Evolutionary conservation across 192 early-diverging fungal species (phyloP), one percentile per base, ranked within the genome.

Genomic region (Haplosporangium gracile): DNA sequence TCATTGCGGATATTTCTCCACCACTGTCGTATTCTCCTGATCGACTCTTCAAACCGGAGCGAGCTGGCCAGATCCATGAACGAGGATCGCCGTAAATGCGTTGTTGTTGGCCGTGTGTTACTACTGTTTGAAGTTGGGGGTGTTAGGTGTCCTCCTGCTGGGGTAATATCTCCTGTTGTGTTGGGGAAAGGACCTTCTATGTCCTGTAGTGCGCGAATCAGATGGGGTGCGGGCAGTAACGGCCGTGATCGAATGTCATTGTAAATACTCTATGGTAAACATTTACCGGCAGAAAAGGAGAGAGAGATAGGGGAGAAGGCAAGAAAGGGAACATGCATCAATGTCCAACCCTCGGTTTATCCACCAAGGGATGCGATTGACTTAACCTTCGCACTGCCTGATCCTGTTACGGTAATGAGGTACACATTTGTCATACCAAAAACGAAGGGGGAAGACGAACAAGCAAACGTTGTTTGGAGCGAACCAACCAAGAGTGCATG

Each of bases 211-310:
- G 81, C 80, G 39, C 76, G 71, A 39, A 88, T 81, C 13, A 79
- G 42, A 69, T 88, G 77, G 2, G 85, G 85, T 0, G 85, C 77
- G 32, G 85, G 85, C 18, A 88, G 81, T 40, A 88, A 40, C 2
- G 85, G 85, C 3, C 68, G 71, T 7, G 76, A 47, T 22, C 63
- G 80, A 24, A 88, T 88, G 72, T 88, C 85, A 16, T 88, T 75
- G 65, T 82, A 88, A 0, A 88, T 88, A 26, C 42, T 88, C 85
- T 88, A 82, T 2, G 10, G 29, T 60, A 26, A 65, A 13, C 60
- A 65, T 24, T 51, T 4, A 2, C 40, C 26, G 11, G 13, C 29
- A 55, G 36, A 69, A 68, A 51, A 42, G 47, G 68, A 70, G 39
- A 80, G 49, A 68, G 53, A 70, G 34, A 32, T 0, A 68, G 38